A percentile compares a stretch with the other conserved stretches of the same genome.
Evolutionary conservation across 208 protist species (phyloP).

Genomic region (Leptomonas pyrrhocoris): DNA sequence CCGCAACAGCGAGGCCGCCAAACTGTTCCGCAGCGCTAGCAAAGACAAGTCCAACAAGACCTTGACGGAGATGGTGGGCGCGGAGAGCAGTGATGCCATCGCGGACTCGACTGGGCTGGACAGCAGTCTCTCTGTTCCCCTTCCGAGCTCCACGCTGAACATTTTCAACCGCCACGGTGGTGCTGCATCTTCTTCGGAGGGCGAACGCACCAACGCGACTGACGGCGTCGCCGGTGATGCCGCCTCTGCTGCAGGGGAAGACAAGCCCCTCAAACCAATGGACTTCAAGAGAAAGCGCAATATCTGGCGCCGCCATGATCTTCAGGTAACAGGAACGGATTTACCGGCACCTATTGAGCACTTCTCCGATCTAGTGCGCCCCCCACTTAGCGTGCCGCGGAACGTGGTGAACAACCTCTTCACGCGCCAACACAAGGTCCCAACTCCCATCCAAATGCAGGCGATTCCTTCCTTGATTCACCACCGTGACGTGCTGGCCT

Average conservation of each 20-base stretch:
- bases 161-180: slow-evolving; percentile 39
- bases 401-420: slow-evolving; percentile 87
- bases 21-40: slow-evolving; percentile 48
- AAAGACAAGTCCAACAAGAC: slow-evolving; percentile 25
- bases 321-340: slow-evolving; percentile 79
- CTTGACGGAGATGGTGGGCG: slow-evolving; percentile 17
- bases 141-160: slow-evolving; percentile 54
- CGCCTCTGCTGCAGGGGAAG: slow-evolving; percentile 6
- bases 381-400: slow-evolving; percentile 73
- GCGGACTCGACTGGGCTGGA: slow-evolving; percentile 16
- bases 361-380: slow-evolving; percentile 83
- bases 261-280: slow-evolving; percentile 72
- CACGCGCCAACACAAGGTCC: slow-evolving; percentile 81
- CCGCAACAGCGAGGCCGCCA: slow-evolving; percentile 58
- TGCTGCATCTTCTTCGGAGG: background rate
- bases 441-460: slow-evolving; percentile 98
- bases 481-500: slow-evolving; percentile 88
- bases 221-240: slow-evolving; percentile 6
- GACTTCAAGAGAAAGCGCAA: slow-evolving; percentile 78
- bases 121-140: slow-evolving; percentile 45
- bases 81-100: slow-evolving; percentile 3
- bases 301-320: slow-evolving; percentile 81
- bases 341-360: slow-evolving; percentile 83
- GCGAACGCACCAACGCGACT: background rate
- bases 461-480: slow-evolving; percentile 93